Percentiles rank a stretch among this genome's conserved stretches.
phyloP scores from a whole-genome alignment of 352 stramenopile species.

The Elongisporangium anandrum region DNA sequence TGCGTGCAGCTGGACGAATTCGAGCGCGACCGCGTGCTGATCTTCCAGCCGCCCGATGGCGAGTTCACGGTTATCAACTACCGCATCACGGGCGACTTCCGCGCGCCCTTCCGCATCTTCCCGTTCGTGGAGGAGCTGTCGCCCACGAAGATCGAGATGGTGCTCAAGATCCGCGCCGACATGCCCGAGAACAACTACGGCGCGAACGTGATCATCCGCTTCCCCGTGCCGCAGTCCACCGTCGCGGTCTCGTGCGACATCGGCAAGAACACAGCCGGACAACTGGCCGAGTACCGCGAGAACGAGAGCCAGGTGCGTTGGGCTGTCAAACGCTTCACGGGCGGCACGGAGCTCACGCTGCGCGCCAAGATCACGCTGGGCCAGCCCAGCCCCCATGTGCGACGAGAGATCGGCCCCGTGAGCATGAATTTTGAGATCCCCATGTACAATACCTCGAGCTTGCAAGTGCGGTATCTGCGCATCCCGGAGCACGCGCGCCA shows the following conservation, averaged over 20 bases:
- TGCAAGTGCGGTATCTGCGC: slow-evolving; percentile 97
- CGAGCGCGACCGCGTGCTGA: slow-evolving; percentile 83
- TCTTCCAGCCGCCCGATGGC: slow-evolving; percentile 80
- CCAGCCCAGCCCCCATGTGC: slow-evolving; percentile 65
- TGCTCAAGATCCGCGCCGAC: slow-evolving; percentile 90
- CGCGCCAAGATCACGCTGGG: slow-evolving; percentile 89
- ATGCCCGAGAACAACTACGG: slow-evolving; percentile 95
- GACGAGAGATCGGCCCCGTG: slow-evolving; percentile 95
- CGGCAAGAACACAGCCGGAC: slow-evolving; percentile 64
- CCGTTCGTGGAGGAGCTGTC: slow-evolving; percentile 95
- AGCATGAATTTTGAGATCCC: slow-evolving; percentile 99
- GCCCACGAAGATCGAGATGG: slow-evolving; percentile 93
- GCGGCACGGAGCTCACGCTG: slow-evolving; percentile 94
- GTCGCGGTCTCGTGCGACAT: slow-evolving; percentile 78
- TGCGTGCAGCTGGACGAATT: slow-evolving; percentile 97
- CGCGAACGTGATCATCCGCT: slow-evolving; percentile 94
- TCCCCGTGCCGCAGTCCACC: slow-evolving; percentile 90
- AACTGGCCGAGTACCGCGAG: slow-evolving; percentile 94
- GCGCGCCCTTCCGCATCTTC: slow-evolving; percentile 96
- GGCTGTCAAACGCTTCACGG: slow-evolving; percentile 97
- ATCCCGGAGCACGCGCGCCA: slow-evolving; percentile 94
- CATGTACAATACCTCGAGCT: slow-evolving; percentile 99
- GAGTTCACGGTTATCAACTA: slow-evolving; percentile 96
- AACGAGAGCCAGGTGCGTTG: slow-evolving; percentile 95
- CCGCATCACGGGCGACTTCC: slow-evolving; percentile 96